Base-by-base conservation (phyloP, 1,284 basidiomycete genomes). In the Pseudozyma sp. region DNA sequence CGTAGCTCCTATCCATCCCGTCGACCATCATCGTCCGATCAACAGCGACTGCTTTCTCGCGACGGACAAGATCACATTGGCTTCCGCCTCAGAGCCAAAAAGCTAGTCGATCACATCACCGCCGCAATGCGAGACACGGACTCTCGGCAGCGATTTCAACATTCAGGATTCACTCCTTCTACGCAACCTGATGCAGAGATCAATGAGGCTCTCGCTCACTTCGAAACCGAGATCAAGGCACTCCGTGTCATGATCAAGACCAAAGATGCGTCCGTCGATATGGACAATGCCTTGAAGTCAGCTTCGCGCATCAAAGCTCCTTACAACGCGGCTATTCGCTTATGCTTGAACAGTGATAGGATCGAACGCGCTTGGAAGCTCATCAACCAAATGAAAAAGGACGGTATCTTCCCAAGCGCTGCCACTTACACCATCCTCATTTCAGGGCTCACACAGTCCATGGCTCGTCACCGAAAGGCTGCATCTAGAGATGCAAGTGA, bases 381-480 rank as follows among this genome's bases (percentile, higher is more conserved):
- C 10, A n/a, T 61, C 55, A 76, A 71, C 25, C 57, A 61, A 34
- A 76, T 71, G 73, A 76, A 71, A 51, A 76, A 76, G 47, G 69
- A 71, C 18, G 73, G 69, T 52, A 59, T 76, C 61, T 65, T 66
- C n/a, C 64, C 73, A 5, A 57, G 38, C 19, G 53, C 61, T 4
- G 36, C 65, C 13, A 68, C 73, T 12, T 66, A 59, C 36, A 67
- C 40, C 9, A 21, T 64, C 42, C 13, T 69, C 40, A 51, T 75
- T 39, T 43, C 51, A 11, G 67, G 67, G n/a, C 47, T 70, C 16
- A 52, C 36, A 10, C 55, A 50, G 8, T 5, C 31, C 13, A 38
- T 61, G 19, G 8, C 16, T 21, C 13, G 25, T 12, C 50, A 52
- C 14, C 31, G 25, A 16, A 25, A 14, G 9, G 21, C 47, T 11